Conservation (phyloP, 106 monocot genomes). For the Cymbidium sinense region DNA sequence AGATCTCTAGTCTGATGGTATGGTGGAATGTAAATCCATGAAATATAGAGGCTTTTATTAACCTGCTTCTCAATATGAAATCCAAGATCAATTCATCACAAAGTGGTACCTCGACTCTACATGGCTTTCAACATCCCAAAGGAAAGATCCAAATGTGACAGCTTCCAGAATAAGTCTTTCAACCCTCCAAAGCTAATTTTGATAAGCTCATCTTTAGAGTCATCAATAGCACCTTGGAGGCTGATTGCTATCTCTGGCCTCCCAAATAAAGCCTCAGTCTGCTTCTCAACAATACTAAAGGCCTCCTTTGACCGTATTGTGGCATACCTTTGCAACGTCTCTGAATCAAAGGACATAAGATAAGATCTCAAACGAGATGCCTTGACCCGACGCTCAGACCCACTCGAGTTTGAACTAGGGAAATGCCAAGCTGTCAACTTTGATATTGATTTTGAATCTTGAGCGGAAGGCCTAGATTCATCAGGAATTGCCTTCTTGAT, state of each 20-base stretch:
- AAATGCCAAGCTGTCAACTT: conserved; percentile 26
- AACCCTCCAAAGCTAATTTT: conserved; percentile 72
- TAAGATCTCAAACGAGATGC: conserved; percentile 41
- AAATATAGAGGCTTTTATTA: not conserved
- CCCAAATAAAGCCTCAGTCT: conserved; percentile 82
- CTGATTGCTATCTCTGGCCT: conserved; percentile 64
- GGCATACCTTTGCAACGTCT: conserved; percentile 62
- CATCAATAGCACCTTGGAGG: conserved; percentile 48
- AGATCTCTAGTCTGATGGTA: conserved; percentile 2
- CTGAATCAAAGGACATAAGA: conserved; percentile 73
- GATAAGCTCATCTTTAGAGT: conserved; percentile 68
- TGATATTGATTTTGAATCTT: conserved; percentile 22
- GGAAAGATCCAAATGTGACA: conserved; percentile 84
- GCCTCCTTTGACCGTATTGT: conserved; percentile 78
- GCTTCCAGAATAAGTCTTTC: conserved; percentile 75
- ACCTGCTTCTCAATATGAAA: not conserved
- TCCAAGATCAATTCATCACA: conserved; percentile 36
- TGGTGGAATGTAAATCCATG: not conserved
- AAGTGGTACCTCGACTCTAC: conserved; percentile 85
- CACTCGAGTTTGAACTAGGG: conserved; percentile 9
- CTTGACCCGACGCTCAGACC: conserved; percentile 1
- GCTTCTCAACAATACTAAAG: conserved; percentile 75
- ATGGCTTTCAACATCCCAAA: conserved; percentile 89
- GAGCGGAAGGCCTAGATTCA: conserved; percentile 24
- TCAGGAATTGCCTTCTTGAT: conserved; percentile 28